Evolutionary conservation across 345 rosid genomes (phyloP), one percentile per base, ranked within the genome.

Genomic region (Brassica napus): DNA sequence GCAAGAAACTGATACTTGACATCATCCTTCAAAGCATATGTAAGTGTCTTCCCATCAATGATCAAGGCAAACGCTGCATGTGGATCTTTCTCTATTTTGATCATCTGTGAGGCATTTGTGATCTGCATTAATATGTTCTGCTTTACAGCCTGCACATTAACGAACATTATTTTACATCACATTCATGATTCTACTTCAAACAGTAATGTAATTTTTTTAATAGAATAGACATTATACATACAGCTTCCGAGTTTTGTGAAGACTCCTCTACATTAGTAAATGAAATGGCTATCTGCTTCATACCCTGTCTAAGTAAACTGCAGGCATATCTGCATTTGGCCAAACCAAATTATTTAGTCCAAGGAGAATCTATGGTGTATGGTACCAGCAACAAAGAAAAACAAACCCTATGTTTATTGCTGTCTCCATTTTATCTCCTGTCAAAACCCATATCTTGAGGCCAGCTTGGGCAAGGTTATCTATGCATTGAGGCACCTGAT

Each of bases 391-490:
- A 66, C 28, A 32, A 28, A 28, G 60, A 31, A 74, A 24, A 47
- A 47, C 18, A 71, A 18, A 89, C 95, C 97, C 97, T 8, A 90
- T 86, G 75, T 88, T 92, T 70, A 89, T 87, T 57, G 97, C 94
- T 14, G 97, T 92, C 88, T 92, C 95, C 87, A 75, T 84, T 86
- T 90, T 88, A 84, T 92, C 97, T 16, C 97, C 97, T 0, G 97
- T 92, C 57, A 92, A 86, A 73, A 92, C 86, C 97, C 97, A 92
- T 72, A 92, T 86, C 82, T 90, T 88, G 35, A 92, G 64, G 75
- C 97, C 94, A 12, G 92, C 97, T 79, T 88, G 97, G 44, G 93
- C 88, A 55, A 92, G 95, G 82, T 88, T 90, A 77, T 92, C 94
- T 60, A 92, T 90, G 90, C 97, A 92, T 73, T 90, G 86, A 8